Evolutionary conservation across 148 eudicot genomes (phyloP), one percentile per base, ranked within the genome.

Genomic region (Rhododendron henanense): DNA sequence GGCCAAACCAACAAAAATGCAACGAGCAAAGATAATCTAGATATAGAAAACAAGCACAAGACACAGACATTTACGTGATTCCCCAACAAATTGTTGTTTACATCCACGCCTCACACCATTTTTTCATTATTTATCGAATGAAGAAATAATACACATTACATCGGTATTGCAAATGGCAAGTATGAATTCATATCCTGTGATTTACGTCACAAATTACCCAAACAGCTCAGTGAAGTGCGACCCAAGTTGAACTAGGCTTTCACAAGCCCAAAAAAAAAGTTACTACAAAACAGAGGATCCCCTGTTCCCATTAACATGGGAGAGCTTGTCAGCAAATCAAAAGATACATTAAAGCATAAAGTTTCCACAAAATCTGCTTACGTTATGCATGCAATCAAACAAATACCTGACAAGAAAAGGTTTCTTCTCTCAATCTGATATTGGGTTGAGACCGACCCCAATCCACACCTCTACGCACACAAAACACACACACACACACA

Each of bases 291-390:
- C 74, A 67, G 74, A 25, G 14, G 25, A 39, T 61, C 51, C 73
- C 28, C 44, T 39, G 18, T 14, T 82, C 47, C 19, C 14, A 14
- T 65, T 0, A 63, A 65, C 75, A 79, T 3, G 50, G 10, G 47
- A 81, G 69, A 55, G 3, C 4, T 53, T 53, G 85, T 28, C 63
- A 50, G 47, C 45, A 41, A 73, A 73, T 71, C 47, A 48, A 50
- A 73, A 50, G 63, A 50, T 50, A 4, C 76, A 84, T 84, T 51
- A 84, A 84, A 76, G 73, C 39, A 53, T 75, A 55, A 84, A 84
- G 55, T 55, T 65, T 23, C 51, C 45, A 19, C 35, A 67, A 31
- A 74, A 23, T 65, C 19, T 48, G 19, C 67, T 18, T 35, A 71
- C 14, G 39, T 83, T 13, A 6, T 19, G 16, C 31, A 47, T 7